Evolutionary conservation across 2,329 filamentous ascomycete genomes (phyloP), one percentile per base, ranked within the genome.

Genomic region (Aspergillus alliaceus): DNA sequence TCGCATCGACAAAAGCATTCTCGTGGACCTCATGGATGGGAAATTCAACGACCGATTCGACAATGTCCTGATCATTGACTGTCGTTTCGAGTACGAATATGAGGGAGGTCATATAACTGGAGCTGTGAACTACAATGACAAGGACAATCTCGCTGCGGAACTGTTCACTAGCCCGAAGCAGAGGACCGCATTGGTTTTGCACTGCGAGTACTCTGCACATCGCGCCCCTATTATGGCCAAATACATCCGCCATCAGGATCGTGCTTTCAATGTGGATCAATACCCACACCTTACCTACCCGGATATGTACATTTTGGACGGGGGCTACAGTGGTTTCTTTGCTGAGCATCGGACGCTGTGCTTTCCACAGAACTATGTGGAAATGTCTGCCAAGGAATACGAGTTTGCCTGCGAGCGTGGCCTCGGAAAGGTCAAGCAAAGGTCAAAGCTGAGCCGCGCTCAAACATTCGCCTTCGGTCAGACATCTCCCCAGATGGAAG

Each of bases 61-160:
- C 59, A 85, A 93, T 71, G 88, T 91, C 72, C 85, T 96, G 75
- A 83, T 99, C 69, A 89, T 99, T 68, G 95, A 99, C 75, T 99
- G 95, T 75, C 90, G 95, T 20, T 99, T 99, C 72, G 95, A 99
- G 81, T 99, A 99, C 75, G 95, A 99, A 77, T 99, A 96, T 72
- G 89, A 96, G 15, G 95, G 95, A 56, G 95, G 95, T 32, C 95
- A 99, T 74, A 97, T 99, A 70, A 85, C 92, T 65, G 90, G 90
- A 18, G 95, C 95, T 42, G 82, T 96, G 77, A 99, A 99, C 80
- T 95, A 92, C 80, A 98, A 96, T 77, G 91, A 97, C 79, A 97
- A 97, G 77, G 93, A 99, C 69, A 79, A 90, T 59, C 82, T 99
- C 57, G 86, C 91, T 8, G 81, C 82, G 54, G 86, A 93, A 64